phyloP scores from a whole-genome alignment of 208 protist genomes.

The Crithidia expoeki region DNA sequence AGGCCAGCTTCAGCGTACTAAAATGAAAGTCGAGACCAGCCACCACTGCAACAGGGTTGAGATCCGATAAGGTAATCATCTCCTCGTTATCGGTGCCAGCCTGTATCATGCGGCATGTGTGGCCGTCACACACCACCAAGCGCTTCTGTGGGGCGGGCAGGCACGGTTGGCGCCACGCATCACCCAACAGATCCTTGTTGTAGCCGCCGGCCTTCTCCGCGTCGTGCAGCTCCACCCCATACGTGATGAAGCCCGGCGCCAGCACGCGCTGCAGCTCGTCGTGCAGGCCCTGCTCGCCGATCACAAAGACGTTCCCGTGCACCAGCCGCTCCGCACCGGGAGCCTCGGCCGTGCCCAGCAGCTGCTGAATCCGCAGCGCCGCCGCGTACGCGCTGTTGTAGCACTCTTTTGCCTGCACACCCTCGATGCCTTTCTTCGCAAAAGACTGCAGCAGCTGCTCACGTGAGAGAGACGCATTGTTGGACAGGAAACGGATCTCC shows the following conservation, averaged over 20 bases:
- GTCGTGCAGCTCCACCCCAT: constrained; percentile 71
- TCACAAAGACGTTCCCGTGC: constrained; percentile 74
- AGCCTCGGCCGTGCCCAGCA: constrained; percentile 22
- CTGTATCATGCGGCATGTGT: constrained; percentile 32
- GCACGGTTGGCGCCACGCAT: constrained; percentile 36
- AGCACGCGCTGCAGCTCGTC: constrained; percentile 66
- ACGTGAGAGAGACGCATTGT: constrained; percentile 72
- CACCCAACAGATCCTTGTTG: constrained; percentile 22
- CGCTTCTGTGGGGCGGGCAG: constrained; percentile 54
- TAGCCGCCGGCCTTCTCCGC: constrained; percentile 50
- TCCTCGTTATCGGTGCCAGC: constrained; percentile 21
- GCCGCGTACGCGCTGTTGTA: constrained; percentile 81
- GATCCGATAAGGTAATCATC: constrained; percentile 57
- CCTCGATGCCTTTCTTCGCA: constrained; percentile 45
- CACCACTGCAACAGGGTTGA: constrained; percentile 65
- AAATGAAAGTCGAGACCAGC: constrained; percentile 69
- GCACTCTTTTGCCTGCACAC: constrained; percentile 44
- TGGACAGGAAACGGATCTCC: constrained; percentile 71
- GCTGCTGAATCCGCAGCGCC: constrained; percentile 46
- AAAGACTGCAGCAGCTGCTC: constrained; percentile 40
- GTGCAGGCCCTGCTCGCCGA: constrained; percentile 72
- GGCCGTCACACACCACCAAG: constrained; percentile 39
- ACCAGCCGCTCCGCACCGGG: constrained; percentile 34
- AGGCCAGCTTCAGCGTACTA: constrained; percentile 66
- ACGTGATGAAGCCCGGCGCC: constrained; percentile 70